Evolutionary conservation across 2,329 filamentous ascomycete species (phyloP).

Genomic region (Laburnicola sp.): DNA sequence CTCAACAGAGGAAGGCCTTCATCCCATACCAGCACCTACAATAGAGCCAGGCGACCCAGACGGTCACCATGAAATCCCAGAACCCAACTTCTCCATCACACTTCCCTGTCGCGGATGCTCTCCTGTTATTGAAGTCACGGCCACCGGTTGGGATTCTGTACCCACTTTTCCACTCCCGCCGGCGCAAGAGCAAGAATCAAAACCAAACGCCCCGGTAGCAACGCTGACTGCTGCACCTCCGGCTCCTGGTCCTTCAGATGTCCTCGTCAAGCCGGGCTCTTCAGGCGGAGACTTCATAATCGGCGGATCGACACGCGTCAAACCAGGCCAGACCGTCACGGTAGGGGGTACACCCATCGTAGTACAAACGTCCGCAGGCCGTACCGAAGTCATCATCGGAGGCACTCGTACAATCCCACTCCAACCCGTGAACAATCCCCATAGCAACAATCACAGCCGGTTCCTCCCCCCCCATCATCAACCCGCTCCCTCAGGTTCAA

Average conservation of each 20-base stretch:
- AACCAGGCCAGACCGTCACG: conserved; percentile 25
- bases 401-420: conserved; percentile 22
- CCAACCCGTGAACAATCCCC: conserved; percentile 11
- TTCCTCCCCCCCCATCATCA: conserved; percentile 3
- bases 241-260: conserved; percentile 20
- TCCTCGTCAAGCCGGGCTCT: conserved; percentile 21
- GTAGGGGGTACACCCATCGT: conserved; percentile 30
- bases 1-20: conserved; percentile 29
- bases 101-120: conserved; percentile 32
- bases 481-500: neutral
- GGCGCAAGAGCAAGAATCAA: conserved; percentile 25
- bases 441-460: conserved; percentile 16
- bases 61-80: conserved; percentile 37
- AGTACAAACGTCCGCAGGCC: conserved; percentile 27
- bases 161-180: conserved; percentile 12
- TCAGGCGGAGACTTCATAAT: conserved; percentile 20
- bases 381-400: conserved; percentile 27
- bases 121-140: conserved; percentile 32
- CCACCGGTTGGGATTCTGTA: conserved; percentile 26
- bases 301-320: conserved; percentile 25
- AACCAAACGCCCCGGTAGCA: conserved; percentile 8
- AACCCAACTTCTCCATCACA: conserved; percentile 34
- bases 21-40: conserved; percentile 28
- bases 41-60: conserved; percentile 31
- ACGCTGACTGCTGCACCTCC: conserved; percentile 11